Base-by-base conservation (phyloP, 768 basidiomycete genomes). In the Auricularia auricula-judae region DNA sequence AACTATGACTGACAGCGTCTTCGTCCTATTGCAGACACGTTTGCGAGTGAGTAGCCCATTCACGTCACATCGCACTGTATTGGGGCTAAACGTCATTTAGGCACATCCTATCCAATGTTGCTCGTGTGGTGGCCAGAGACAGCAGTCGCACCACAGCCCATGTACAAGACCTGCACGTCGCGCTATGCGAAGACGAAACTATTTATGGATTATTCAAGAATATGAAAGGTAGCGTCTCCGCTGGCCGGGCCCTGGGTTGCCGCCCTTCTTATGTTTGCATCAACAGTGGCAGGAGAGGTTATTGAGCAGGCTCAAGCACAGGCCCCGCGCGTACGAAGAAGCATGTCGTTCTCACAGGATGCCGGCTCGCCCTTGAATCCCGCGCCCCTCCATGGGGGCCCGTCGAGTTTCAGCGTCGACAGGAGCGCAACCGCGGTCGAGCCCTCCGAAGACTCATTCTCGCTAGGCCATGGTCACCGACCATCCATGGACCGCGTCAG, bases 141-240 rank as follows among this genome's bases (percentile, higher is more conserved):
- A 91, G 92, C 68, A 88, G 88, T 70, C 84, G 88, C 61, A 82
- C 87, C 3, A 78, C 77, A 29, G 94, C 93, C 29, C 86, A 84
- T 10, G 79, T 84, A 8, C 85, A 90, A 66, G 93, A 97, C 73
- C 77, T 98, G 56, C 94, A 93, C 73, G 81, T 86, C 18, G 93
- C 93, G 0, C 79, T 97, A 16, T 93, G 91, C 66, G 95, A 97
- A 75, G 95, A 97, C 74, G 87, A 91, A 68, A 80, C 86, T 60
- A 83, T 96, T 60, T 97, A 93, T 76, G 83, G 82, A 34, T 80
- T 90, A 65, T 94, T 95, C 76, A 91, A 86, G 75, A 80, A 82
- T 29, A 90, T 95, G 89, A 84, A 89, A 78, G 89, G 94, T 91
- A 68, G 68, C 39, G 39, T 42, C 81, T 74, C 11, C 35, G 21